Evolutionary conservation across 495 filamentous ascomycete species (phyloP).

Genomic region (Coniosporium apollinis): DNA sequence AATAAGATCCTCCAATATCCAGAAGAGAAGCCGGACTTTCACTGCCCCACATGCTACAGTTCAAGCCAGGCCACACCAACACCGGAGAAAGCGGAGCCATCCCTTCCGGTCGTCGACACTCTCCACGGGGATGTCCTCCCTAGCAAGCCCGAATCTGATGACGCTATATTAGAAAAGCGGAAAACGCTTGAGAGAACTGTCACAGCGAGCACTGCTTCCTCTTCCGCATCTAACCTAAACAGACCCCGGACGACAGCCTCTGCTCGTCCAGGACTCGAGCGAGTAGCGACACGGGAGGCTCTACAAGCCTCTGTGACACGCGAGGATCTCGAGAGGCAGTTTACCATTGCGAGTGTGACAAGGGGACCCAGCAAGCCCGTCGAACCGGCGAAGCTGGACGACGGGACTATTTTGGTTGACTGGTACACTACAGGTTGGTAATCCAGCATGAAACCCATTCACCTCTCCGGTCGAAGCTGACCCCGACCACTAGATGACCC

Average conservation of each 20-base stretch:
- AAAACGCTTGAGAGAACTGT: neutral
- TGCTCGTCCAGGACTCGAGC: neutral
- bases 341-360: constrained; percentile 6
- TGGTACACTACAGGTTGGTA: constrained; percentile 26
- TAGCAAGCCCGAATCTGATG: too few relatives aligned
- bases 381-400: constrained; percentile 15
- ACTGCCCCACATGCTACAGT: constrained; percentile 21
- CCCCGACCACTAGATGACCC: too few relatives aligned
- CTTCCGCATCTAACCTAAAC: too few relatives aligned
- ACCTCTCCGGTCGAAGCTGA: too few relatives aligned
- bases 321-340: constrained; percentile 12
- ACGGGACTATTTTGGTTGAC: constrained; percentile 23
- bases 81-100: neutral
- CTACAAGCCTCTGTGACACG: constrained; percentile 9
- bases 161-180: neutral
- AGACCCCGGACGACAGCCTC: constrained; percentile 1
- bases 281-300: constrained; percentile 7
- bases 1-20: constrained; percentile 11
- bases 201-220: neutral
- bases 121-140: neutral
- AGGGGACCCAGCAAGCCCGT: constrained; percentile 10
- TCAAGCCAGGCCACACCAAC: neutral
- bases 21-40: constrained; percentile 14
- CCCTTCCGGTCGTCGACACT: neutral
- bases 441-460: too few relatives aligned